Percentiles rank a stretch among this genome's conserved stretches.
These are phyloP conservation scores for Eucalyptus cloeziana DNA, from an alignment of 345 rosid genomes.

Conservation along the genomic window DNA sequence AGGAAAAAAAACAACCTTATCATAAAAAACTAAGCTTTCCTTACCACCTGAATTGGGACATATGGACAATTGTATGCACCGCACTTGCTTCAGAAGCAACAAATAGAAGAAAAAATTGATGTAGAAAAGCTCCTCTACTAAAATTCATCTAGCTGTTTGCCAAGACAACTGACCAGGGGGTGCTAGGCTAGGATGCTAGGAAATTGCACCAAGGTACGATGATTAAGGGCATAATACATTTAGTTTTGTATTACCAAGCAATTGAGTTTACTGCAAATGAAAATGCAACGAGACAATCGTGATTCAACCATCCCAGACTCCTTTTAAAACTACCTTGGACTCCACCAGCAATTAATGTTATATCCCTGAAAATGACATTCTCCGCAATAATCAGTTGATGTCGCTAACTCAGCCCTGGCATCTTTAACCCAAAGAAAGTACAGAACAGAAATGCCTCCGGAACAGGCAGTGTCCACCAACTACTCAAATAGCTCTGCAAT, in stretches of 20 bases:
- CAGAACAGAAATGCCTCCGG: neutral
- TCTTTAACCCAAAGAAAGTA: neutral
- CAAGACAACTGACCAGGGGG: neutral
- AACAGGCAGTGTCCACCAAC: neutral
- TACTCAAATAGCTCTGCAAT: neutral
- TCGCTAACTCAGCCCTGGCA: neutral
- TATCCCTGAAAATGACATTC: neutral
- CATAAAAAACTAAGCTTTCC: neutral
- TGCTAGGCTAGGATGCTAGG: neutral
- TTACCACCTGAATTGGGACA: neutral
- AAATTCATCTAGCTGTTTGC: neutral
- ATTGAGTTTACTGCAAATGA: neutral
- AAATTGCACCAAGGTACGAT: neutral
- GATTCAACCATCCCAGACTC: neutral
- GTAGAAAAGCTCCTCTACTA: neutral
- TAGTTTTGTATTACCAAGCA: neutral
- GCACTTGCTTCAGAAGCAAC: neutral
- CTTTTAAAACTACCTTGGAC: neutral
- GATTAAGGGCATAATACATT: neutral
- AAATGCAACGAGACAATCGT: neutral
- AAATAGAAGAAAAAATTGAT: neutral
- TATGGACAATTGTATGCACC: neutral
- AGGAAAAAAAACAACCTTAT: neutral
- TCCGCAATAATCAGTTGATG: neutral
- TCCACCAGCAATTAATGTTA: neutral